Base-by-base conservation (phyloP, 495 filamentous ascomycete species). In the Penicillium bialowiezense region DNA sequence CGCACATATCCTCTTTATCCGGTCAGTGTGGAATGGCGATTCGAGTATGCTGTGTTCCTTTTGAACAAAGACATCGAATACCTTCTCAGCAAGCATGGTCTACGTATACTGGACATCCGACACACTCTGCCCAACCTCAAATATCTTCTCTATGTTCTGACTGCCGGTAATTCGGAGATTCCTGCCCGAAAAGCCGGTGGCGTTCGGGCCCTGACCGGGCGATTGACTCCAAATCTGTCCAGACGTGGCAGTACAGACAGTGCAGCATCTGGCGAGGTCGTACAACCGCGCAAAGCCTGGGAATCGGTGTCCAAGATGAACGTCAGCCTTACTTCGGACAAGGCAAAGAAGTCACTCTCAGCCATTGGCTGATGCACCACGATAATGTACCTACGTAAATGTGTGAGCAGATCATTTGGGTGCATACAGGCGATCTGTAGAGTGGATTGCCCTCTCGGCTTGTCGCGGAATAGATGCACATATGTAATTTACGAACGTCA, bases 41-140 rank as follows among this genome's bases (percentile, higher is more conserved):
- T 97, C 61, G 92, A 97, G 53, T 98, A 97, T 70, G 93, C 76
- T 5, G 90, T 96, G 53, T 98, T 97, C 55, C 68, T 97, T 9
- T 74, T 98, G 3, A 97, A 97, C 68, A 92, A 96, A 60, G 77
- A 97, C 57, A 89, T 98, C 37, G 92, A 98, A 68, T 77, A 88
- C 33, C 73, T 98, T 23, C 87, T 90, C 52, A 80, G 76, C 48
- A 74, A 79, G n/a, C 81, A 87, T 48, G 88, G 86, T 0, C 63
- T 96, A 2, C 80, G 83, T 36, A 80, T 90, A 8, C 76, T 95
- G 32, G 93, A 98, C 64, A 87, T 96, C 12, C 76, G 93, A 0
- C 88, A 96, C 50, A 97, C 92, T 3, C 72, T 97, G 13, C 89
- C 90, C 31, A 98, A 98, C 57, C 68, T 97, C 15, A 95, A 95